Conservation (phyloP, 352 stramenopile species). For the Globisporangium nagaii region DNA sequence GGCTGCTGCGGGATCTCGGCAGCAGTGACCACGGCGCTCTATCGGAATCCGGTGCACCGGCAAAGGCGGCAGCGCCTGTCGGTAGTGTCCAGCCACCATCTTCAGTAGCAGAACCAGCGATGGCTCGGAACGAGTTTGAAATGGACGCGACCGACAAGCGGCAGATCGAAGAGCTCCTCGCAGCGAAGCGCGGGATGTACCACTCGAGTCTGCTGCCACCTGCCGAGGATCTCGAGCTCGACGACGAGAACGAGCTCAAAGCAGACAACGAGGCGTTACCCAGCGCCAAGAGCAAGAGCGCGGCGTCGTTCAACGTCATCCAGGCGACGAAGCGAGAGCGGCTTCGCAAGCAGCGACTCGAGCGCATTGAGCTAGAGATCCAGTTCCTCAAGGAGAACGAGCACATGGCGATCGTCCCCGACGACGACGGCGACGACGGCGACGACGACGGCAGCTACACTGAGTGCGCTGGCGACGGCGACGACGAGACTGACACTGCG, state of each 20-base stretch:
- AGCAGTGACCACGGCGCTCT: not conserved
- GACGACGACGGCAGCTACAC: constrained; percentile 11
- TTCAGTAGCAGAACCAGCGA: not conserved
- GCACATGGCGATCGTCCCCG: constrained; percentile 35
- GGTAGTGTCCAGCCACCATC: not conserved
- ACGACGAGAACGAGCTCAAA: constrained; percentile 19
- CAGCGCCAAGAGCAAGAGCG: not conserved
- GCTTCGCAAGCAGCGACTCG: constrained; percentile 33
- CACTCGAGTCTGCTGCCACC: constrained; percentile 20
- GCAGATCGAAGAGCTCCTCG: constrained; percentile 45
- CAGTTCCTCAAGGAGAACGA: constrained; percentile 42
- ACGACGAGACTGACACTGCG: not conserved
- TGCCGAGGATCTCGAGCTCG: constrained; percentile 10
- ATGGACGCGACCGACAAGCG: constrained; percentile 30
- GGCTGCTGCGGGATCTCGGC: constrained; percentile 21
- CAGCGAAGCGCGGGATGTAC: constrained; percentile 27
- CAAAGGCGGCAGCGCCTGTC: too few relatives aligned
- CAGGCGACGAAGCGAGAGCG: constrained; percentile 42
- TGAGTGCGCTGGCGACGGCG: not conserved
- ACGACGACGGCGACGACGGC: constrained; percentile 22
- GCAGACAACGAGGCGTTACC: not conserved
- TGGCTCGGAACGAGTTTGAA: constrained; percentile 30
- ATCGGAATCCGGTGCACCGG: not conserved
- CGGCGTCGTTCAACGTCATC: constrained; percentile 32
- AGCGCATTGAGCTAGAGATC: constrained; percentile 53